phyloP scores from a whole-genome alignment of 208 protist species.

The Angomonas deanei region DNA sequence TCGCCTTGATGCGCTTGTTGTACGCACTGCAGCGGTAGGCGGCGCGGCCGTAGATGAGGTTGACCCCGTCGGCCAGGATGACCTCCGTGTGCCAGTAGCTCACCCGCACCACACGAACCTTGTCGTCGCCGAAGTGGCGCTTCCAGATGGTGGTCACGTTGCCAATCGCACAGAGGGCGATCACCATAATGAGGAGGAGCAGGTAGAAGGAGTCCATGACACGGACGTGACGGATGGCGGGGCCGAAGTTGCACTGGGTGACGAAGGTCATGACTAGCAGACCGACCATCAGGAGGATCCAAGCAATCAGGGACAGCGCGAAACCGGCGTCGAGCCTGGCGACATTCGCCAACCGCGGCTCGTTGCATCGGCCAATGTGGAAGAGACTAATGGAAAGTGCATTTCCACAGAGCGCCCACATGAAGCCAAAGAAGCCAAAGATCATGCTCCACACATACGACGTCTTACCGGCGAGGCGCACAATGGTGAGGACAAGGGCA shows the following conservation, averaged over 20 bases:
- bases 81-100: conserved; percentile 69
- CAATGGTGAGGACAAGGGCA: conserved; percentile 21
- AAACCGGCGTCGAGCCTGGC: conserved; percentile 49
- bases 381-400: conserved; percentile 50
- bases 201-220: conserved; percentile 54
- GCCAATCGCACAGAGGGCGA: conserved; percentile 32
- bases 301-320: conserved; percentile 40
- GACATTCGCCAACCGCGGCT: conserved; percentile 23
- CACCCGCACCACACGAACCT: conserved; percentile 42
- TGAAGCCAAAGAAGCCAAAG: conserved; percentile 45
- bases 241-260: conserved; percentile 46
- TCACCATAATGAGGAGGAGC: conserved; percentile 21
- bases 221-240: conserved; percentile 31
- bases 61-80: conserved; percentile 28
- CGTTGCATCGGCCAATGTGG: conserved; percentile 30
- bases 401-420: conserved; percentile 41
- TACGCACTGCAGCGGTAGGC: conserved; percentile 47
- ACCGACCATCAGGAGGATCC: conserved; percentile 40
- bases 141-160: conserved; percentile 48
- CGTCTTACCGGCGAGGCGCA: conserved; percentile 22
- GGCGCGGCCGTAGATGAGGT: conserved; percentile 30
- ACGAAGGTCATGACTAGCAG: conserved; percentile 28
- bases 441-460: conserved; percentile 45
- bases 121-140: conserved; percentile 28
- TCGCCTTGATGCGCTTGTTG: conserved; percentile 57